These are phyloP conservation scores for Suillus decipiens DNA, from an alignment of 768 basidiomycete genomes.

Conservation along the genomic window DNA sequence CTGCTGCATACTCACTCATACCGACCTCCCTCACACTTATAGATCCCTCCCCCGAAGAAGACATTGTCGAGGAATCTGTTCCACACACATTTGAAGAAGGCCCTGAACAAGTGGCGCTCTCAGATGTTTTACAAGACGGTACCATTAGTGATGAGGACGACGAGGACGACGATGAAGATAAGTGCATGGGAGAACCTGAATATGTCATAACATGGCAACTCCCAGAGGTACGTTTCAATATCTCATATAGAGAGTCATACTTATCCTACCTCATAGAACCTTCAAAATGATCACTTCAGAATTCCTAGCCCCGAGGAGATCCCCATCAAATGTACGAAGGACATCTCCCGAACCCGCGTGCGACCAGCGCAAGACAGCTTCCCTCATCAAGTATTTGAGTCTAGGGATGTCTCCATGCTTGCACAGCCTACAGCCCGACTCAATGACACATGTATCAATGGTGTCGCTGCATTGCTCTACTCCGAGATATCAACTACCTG, in stretches of 20 bases:
- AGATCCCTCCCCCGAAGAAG: background rate
- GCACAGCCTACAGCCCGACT: slow-evolving; percentile 9
- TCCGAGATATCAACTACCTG: background rate
- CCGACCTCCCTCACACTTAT: slow-evolving; percentile 2
- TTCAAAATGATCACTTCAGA: background rate
- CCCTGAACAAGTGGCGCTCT: background rate
- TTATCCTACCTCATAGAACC: background rate
- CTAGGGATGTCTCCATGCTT: slow-evolving; percentile 10
- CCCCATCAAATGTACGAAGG: background rate
- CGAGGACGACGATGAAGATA: background rate
- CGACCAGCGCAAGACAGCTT: background rate
- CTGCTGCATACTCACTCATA: slow-evolving; percentile 4
- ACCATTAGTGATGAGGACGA: slow-evolving; percentile 9
- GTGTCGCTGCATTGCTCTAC: slow-evolving; percentile 14
- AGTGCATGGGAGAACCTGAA: no score
- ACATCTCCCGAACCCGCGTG: background rate
- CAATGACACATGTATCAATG: slow-evolving; percentile 18
- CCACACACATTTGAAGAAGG: background rate
- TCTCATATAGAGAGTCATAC: background rate
- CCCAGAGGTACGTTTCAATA: background rate
- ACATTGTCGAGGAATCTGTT: background rate
- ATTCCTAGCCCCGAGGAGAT: background rate
- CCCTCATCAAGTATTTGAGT: slow-evolving; percentile 10
- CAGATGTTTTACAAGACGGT: background rate
- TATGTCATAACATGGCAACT: slow-evolving; percentile 1